Evolutionary conservation across 352 stramenopile species (phyloP), one percentile per base, ranked within the genome.

Genomic region (Phytophthora vignae): DNA sequence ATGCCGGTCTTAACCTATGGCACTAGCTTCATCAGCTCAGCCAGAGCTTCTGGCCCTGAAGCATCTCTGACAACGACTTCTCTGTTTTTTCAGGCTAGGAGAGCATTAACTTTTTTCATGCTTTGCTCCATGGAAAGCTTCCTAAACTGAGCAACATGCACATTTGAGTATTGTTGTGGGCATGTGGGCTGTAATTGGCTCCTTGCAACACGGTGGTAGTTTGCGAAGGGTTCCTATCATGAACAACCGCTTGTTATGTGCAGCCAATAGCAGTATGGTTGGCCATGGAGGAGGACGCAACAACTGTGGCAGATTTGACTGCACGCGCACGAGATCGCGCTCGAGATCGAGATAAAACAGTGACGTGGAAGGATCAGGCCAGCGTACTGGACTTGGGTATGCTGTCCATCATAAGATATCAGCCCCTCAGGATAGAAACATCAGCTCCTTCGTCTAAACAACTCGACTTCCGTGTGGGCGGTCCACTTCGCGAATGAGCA

Each of bases 161-260:
- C 33, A 40, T 40, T 40, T 7, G 2, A 31, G 10, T 15, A 15
- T 40, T 40, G 33, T 40, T 40, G 33, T 40, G 33, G 29, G 76
- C 33, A 74, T 94, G 85, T 91, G 85, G 83, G 85, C 76, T 90
- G 85, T 85, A 94, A 92, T 88, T 92, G 87, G 87, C 87, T 92
- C 87, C 85, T 94, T 92, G 85, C 77, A 85, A 90, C 79, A 94
- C 79, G 74, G 71, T 71, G 68, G 70, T 82, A 79, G 75, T 78
- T 90, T 79, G 74, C 80, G 86, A 92, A 92, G 85, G 87, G 85
- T 94, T 94, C 87, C 87, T 94, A 94, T 94, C 87, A 92, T 91
- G 82, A 94, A 90, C 87, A 92, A 92, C 85, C 85, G 87, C 87
- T 94, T 90, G 55, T 57, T 94, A 80, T 94, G 70, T 87, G 87